phyloP scores from a whole-genome alignment of 768 basidiomycete species.

The Imleria badia region DNA sequence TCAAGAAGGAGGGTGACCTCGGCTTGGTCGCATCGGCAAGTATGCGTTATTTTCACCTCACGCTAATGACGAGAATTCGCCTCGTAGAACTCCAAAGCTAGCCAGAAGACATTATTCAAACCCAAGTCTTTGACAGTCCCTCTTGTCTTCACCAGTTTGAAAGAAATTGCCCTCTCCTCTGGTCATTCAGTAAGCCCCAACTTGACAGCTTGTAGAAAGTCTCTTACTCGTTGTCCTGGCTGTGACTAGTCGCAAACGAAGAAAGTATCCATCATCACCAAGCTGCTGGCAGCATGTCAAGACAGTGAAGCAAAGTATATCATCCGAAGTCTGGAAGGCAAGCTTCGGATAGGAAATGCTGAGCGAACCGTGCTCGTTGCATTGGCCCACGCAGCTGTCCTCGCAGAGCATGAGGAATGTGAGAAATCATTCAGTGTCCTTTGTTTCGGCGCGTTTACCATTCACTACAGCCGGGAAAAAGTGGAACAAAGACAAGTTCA shows the following conservation, averaged over 20 bases:
- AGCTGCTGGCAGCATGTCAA: conserved; percentile 89
- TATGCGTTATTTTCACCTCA: not conserved
- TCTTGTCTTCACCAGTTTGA: conserved; percentile 85
- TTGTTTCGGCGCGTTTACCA: not conserved
- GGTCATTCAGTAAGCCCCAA: conserved; percentile 69
- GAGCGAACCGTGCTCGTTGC: conserved; percentile 94
- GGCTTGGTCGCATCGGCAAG: conserved; percentile 94
- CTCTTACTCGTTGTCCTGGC: not conserved
- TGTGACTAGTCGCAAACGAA: conserved; percentile 79
- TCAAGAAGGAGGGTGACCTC: conserved; percentile 94
- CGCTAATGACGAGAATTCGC: not conserved
- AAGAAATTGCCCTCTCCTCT: conserved; percentile 82
- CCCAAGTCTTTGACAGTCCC: conserved; percentile 88
- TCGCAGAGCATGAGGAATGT: conserved; percentile 74
- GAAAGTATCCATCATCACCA: conserved; percentile 94
- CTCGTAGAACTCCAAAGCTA: conserved; percentile 86
- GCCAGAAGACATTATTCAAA: conserved; percentile 92
- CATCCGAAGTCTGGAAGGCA: conserved; percentile 93
- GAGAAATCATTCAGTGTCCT: conserved; percentile 6
- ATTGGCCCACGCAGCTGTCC: conserved; percentile 86
- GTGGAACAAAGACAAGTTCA: conserved; percentile 71
- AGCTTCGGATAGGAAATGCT: conserved; percentile 94
- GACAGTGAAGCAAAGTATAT: conserved; percentile 95
- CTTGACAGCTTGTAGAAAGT: not conserved
- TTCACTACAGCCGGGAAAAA: conserved; percentile 60